Evolutionary conservation across 768 basidiomycete genomes (phyloP), one percentile per base, ranked within the genome.

Genomic region (Lentinula sp.): DNA sequence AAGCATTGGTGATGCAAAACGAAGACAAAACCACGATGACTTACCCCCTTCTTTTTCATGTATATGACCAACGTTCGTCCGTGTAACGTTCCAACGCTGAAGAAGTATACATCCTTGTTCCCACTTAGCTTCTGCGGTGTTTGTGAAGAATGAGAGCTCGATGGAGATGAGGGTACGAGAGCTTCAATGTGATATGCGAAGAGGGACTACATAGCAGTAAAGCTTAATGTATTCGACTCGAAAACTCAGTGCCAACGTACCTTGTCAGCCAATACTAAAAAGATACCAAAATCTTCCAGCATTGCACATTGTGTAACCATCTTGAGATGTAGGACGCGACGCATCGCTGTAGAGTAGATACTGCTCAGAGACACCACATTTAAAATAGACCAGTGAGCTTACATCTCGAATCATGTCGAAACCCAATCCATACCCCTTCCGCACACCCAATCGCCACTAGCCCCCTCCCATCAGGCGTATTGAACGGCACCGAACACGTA

Each of bases 371-470:
- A 5, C 31, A 59, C 28, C 28, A 28, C 28, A 28, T 28, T 28
- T 11, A 11, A 48, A 23, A 49, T 49, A 43, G n/a, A 39, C 1
- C 21, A 31, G 7, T 10, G 35, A 16, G 28, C 86, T 62, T 71
- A 93, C 93, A 95, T 70, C 82, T 78, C 2, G 95, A 88, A 71
- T 96, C 91, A 64, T 93, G 90, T 43, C 93, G 48, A 23, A 95
- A 90, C 0, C 96, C 96, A 68, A 98, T 97, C 93, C 95, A 99
- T 5, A 98, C 93, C 37, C 97, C 97, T 69, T 97, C 94, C 0
- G 90, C 88, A 71, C 95, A 97, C 7, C 95, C 97, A 66, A 98
- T 87, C 0, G 95, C 93, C 43, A 98, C 90, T 13, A 99, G 80
- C 11, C 85, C 85, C 28, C 93, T 85, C 5, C 89, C 88, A 69